phyloP scores from a whole-genome alignment of 768 basidiomycete species.

The Chalciporus pseudorubinellus region DNA sequence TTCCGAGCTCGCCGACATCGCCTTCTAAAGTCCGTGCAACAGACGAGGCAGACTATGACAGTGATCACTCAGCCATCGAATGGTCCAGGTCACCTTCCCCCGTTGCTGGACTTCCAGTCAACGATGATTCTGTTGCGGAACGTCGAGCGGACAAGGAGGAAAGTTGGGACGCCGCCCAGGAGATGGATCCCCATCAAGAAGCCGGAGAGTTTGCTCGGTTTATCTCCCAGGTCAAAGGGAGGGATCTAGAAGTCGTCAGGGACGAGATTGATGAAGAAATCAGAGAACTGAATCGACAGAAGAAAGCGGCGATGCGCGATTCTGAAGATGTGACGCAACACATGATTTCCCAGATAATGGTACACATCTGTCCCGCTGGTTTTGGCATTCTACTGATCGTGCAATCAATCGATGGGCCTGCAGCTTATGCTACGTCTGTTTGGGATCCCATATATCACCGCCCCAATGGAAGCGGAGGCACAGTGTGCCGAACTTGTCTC shows the following conservation, averaged over 20 bases:
- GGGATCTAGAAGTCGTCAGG: constrained; percentile 75
- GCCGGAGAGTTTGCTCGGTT: constrained; percentile 91
- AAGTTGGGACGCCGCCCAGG: constrained; percentile 81
- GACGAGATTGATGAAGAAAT: constrained; percentile 94
- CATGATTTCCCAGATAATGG: constrained; percentile 87
- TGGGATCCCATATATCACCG: constrained; percentile 97
- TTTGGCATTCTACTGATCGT: constrained; percentile 1
- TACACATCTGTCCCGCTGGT: constrained; percentile 25
- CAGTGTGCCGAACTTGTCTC: constrained; percentile 92
- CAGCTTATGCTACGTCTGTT: constrained; percentile 92
- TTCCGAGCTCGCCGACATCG: constrained; percentile 11
- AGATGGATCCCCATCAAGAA: constrained; percentile 77
- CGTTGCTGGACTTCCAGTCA: background rate
- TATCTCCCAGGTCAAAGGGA: constrained; percentile 86
- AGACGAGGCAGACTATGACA: constrained; percentile 18
- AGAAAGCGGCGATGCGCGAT: constrained; percentile 87
- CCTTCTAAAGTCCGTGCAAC: background rate
- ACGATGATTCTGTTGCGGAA: constrained; percentile 15
- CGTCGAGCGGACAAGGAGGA: constrained; percentile 32
- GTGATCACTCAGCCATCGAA: constrained; percentile 27
- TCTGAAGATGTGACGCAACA: constrained; percentile 94
- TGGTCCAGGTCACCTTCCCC: constrained; percentile 45
- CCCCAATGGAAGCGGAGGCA: constrained; percentile 99
- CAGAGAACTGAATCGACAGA: constrained; percentile 71
- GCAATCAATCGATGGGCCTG: constrained; percentile 3